Evolutionary conservation across 2,329 filamentous ascomycete genomes (phyloP).

Genomic region (Paecilomyces sp.): DNA sequence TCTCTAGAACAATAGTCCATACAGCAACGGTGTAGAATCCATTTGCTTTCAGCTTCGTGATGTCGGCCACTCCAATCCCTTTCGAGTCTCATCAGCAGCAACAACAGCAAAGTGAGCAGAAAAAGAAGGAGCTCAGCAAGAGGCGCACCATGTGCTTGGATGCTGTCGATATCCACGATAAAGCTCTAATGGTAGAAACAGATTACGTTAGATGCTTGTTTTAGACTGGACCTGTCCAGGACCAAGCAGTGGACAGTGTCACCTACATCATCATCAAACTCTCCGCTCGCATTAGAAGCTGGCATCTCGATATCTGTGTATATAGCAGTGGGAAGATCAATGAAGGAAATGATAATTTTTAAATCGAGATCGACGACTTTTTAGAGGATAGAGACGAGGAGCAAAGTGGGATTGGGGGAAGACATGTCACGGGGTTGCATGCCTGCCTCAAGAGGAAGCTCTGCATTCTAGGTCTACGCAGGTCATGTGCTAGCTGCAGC

Average conservation of each 20-base stretch:
- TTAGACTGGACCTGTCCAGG: background rate
- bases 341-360: background rate
- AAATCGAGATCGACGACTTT: background rate
- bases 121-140: background rate
- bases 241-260: background rate
- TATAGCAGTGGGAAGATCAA: background rate
- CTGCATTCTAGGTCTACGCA: background rate
- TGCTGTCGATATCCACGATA: conserved; percentile 60
- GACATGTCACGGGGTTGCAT: background rate
- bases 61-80: conserved; percentile 60
- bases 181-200: conserved; percentile 37
- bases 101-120: background rate
- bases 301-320: conserved; percentile 36
- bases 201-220: background rate
- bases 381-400: background rate
- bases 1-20: conserved; percentile 12
- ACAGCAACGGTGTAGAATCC: conserved; percentile 59
- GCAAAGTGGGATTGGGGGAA: background rate
- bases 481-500: background rate
- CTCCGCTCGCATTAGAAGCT: conserved; percentile 47
- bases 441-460: background rate
- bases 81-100: background rate
- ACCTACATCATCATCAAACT: conserved; percentile 48
- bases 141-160: conserved; percentile 57
- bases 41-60: conserved; percentile 57